phyloP scores from a whole-genome alignment of 2,329 filamentous ascomycete species.

The Kalaharituber pfeilii region DNA sequence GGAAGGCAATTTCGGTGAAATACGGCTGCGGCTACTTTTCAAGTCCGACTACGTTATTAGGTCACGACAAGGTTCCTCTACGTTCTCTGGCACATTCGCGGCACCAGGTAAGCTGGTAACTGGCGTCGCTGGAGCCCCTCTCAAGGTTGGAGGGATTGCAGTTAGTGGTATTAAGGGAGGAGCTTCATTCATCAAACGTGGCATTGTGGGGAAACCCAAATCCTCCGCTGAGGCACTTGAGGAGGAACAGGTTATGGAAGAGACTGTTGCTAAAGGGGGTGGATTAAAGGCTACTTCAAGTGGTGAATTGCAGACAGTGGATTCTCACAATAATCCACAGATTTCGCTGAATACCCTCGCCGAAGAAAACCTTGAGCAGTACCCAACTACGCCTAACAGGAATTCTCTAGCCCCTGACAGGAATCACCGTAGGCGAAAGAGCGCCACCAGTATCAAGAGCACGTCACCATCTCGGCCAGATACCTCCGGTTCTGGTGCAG shows the following conservation, averaged over 20 bases:
- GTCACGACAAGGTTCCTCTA: conserved; percentile 73
- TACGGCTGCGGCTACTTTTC: conserved; percentile 77
- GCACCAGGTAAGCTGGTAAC: conserved; percentile 75
- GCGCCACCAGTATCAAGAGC: conserved; percentile 48
- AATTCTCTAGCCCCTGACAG: not conserved
- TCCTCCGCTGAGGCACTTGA: conserved; percentile 32
- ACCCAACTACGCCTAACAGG: not conserved
- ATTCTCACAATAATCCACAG: not conserved
- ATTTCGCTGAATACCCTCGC: not conserved
- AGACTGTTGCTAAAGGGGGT: not conserved
- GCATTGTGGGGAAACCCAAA: conserved; percentile 57
- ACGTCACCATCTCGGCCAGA: conserved; percentile 34
- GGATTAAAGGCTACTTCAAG: not conserved
- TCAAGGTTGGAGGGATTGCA: conserved; percentile 72
- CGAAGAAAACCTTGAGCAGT: conserved; percentile 3
- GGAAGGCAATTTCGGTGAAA: conserved; percentile 43
- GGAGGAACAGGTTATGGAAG: conserved; percentile 5
- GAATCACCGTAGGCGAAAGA: conserved; percentile 28
- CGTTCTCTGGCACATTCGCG: conserved; percentile 80
- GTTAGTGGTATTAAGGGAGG: conserved; percentile 72
- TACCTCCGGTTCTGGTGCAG: conserved; percentile 33
- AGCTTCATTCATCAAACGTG: conserved; percentile 75
- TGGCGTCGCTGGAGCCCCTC: conserved; percentile 64
- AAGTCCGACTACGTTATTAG: conserved; percentile 81
- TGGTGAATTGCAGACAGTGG: conserved; percentile 1